Evolutionary conservation across 2,329 filamentous ascomycete genomes (phyloP).

Genomic region (Arthrobotrys entomopaga): DNA sequence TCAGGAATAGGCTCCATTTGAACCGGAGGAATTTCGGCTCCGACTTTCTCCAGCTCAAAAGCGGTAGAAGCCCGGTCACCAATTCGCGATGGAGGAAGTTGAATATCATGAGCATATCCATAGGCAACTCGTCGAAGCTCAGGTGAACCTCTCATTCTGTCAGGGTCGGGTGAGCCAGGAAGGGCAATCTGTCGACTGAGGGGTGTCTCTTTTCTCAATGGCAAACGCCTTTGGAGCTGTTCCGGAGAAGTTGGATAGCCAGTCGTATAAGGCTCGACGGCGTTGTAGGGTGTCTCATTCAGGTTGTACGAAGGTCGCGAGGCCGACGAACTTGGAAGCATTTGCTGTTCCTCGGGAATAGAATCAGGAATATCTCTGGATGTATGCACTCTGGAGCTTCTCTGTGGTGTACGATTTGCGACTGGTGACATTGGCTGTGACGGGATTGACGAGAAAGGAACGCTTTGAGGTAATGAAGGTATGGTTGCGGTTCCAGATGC

Average conservation of each 20-base stretch:
- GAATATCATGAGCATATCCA: conserved; percentile 42
- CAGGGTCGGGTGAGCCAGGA: conserved; percentile 43
- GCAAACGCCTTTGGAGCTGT: conserved; percentile 26
- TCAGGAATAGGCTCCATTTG: conserved; percentile 1
- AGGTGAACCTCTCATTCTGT: conserved; percentile 43
- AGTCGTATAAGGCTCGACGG: conserved; percentile 23
- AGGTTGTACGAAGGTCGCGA: conserved; percentile 40
- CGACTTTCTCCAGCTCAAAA: conserved; percentile 32
- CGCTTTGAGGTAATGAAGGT: conserved; percentile 41
- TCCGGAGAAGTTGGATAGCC: conserved; percentile 41
- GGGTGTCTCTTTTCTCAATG: conserved; percentile 46
- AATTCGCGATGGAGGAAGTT: conserved; percentile 47
- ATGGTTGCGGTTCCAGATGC: conserved; percentile 34
- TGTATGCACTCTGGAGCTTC: conserved; percentile 20
- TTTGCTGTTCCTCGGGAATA: conserved; percentile 18
- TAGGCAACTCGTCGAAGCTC: conserved; percentile 34
- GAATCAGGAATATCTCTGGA: conserved; percentile 25
- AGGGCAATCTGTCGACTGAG: conserved; percentile 46
- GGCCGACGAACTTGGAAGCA: conserved; percentile 16
- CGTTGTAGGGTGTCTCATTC: conserved; percentile 24
- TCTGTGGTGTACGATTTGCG: conserved; percentile 8
- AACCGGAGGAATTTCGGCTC: conserved; percentile 3
- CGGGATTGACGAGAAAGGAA: conserved; percentile 24
- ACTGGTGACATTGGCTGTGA: conserved; percentile 12
- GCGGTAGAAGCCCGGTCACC: conserved; percentile 41